Evolutionary conservation across 2,329 filamentous ascomycete genomes (phyloP).

Genomic region (Raffaelea arxii): DNA sequence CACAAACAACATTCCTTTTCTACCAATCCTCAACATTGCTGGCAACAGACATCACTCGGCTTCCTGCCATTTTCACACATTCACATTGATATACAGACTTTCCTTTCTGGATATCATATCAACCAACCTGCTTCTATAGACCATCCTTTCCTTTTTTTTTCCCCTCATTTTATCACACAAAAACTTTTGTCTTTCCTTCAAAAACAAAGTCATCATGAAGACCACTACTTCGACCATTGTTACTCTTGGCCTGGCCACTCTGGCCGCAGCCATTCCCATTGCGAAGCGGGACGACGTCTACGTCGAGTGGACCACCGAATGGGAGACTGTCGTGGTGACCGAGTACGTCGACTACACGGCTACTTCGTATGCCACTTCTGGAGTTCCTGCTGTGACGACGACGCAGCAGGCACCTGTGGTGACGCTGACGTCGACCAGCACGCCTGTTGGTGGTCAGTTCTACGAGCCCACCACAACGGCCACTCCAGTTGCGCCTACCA

Average conservation of each 20-base stretch:
- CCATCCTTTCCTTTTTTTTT: neutral
- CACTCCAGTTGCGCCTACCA: neutral
- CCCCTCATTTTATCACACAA: slow-evolving; percentile 7
- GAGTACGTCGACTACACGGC: slow-evolving; percentile 37
- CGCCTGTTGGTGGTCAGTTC: slow-evolving; percentile 24
- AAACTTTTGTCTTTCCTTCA: slow-evolving; percentile 4
- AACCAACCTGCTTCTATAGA: neutral
- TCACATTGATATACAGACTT: too few species aligned
- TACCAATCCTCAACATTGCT: neutral
- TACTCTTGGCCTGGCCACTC: slow-evolving; percentile 28
- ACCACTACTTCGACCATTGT: slow-evolving; percentile 27
- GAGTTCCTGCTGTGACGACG: slow-evolving; percentile 5
- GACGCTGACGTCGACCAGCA: slow-evolving; percentile 14
- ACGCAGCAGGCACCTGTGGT: slow-evolving; percentile 11
- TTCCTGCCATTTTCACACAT: neutral
- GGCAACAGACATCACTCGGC: neutral
- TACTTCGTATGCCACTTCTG: slow-evolving; percentile 33
- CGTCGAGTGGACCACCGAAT: slow-evolving; percentile 35
- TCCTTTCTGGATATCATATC: neutral
- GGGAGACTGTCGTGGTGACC: slow-evolving; percentile 42
- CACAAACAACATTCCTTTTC: neutral
- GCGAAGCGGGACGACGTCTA: slow-evolving; percentile 30
- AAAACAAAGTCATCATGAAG: slow-evolving; percentile 27
- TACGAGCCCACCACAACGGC: slow-evolving; percentile 16
- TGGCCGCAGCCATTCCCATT: slow-evolving; percentile 41